Conservation (phyloP, 1,284 basidiomycete genomes). For the Ustilago bromivora region DNA sequence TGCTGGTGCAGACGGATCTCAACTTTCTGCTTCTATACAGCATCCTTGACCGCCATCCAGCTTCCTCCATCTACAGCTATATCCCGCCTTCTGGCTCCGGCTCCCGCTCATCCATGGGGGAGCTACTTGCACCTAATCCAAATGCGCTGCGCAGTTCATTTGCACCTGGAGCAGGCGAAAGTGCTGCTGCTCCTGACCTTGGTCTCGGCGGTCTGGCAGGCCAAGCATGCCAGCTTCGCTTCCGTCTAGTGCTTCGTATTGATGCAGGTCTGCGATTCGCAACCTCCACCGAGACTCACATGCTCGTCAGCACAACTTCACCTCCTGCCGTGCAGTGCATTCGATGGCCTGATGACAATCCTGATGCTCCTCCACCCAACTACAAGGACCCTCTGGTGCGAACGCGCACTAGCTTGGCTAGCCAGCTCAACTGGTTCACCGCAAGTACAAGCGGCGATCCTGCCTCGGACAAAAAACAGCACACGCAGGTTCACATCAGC, state of each 20-base stretch:
- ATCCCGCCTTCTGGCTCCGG: slow-evolving; percentile 53
- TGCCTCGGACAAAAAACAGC: background rate
- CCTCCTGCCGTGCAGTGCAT: slow-evolving; percentile 66
- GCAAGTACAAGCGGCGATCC: background rate
- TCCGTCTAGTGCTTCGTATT: slow-evolving; percentile 61
- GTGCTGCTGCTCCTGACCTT: slow-evolving; percentile 41
- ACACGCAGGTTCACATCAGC: slow-evolving; percentile 24
- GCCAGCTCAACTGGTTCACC: slow-evolving; percentile 44
- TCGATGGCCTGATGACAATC: slow-evolving; percentile 61
- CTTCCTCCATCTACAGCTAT: slow-evolving; percentile 56
- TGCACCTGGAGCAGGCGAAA: slow-evolving; percentile 59
- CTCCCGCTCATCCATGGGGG: slow-evolving; percentile 42
- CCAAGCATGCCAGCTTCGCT: slow-evolving; percentile 51
- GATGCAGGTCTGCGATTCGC: slow-evolving; percentile 62
- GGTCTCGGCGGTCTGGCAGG: slow-evolving; percentile 47
- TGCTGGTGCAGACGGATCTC: slow-evolving; percentile 48
- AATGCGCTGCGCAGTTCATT: slow-evolving; percentile 54
- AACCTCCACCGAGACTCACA: slow-evolving; percentile 47
- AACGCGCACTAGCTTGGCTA: slow-evolving; percentile 52
- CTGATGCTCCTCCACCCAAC: slow-evolving; percentile 29
- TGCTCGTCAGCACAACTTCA: slow-evolving; percentile 60
- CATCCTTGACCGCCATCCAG: slow-evolving; percentile 40
- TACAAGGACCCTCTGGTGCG: slow-evolving; percentile 35
- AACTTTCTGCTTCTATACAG: slow-evolving; percentile 57
- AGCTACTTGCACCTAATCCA: slow-evolving; percentile 49